Evolutionary conservation across 371 early-diverging fungal species (phyloP).

Genomic region (Haplosporangium sp.): DNA sequence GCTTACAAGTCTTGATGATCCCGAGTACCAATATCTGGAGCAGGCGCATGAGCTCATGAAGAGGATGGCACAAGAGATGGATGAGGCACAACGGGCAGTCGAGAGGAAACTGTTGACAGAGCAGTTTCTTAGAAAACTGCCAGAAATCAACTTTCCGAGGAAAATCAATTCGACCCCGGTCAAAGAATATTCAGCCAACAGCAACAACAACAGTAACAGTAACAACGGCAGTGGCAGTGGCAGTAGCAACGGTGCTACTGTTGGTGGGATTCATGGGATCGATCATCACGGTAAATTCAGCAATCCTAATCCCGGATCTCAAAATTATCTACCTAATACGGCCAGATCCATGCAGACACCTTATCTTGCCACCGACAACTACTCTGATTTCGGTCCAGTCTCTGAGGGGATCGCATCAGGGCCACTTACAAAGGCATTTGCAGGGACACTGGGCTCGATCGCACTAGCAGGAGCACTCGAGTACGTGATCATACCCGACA

Average conservation of each 20-base stretch:
- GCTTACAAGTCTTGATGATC: conserved; percentile 29
- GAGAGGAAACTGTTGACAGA: conserved; percentile 44
- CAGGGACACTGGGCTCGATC: conserved; percentile 33
- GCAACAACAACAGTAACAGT: neutral
- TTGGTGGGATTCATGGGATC: too few relatives aligned
- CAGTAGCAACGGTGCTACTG: too few relatives aligned
- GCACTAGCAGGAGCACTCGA: conserved; percentile 42
- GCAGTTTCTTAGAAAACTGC: conserved; percentile 35
- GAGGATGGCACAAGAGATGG: conserved; percentile 34
- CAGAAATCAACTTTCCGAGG: conserved; percentile 30
- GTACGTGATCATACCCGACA: conserved; percentile 32
- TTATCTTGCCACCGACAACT: neutral
- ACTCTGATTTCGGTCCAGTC: conserved; percentile 7
- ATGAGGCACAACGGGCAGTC: conserved; percentile 31
- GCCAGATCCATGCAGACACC: neutral
- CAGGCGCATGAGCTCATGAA: conserved; percentile 21
- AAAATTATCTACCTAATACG: neutral
- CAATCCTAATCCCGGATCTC: neutral
- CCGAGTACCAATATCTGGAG: conserved; percentile 29
- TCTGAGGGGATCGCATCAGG: conserved; percentile 18
- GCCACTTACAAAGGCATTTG: conserved; percentile 25
- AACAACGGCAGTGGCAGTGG: neutral
- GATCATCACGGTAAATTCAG: too few relatives aligned
- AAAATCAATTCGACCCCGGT: conserved; percentile 7
- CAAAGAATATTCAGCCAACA: neutral